Base-by-base conservation (phyloP, 2,329 filamentous ascomycete species). In the Talaromyces verruculosus region DNA sequence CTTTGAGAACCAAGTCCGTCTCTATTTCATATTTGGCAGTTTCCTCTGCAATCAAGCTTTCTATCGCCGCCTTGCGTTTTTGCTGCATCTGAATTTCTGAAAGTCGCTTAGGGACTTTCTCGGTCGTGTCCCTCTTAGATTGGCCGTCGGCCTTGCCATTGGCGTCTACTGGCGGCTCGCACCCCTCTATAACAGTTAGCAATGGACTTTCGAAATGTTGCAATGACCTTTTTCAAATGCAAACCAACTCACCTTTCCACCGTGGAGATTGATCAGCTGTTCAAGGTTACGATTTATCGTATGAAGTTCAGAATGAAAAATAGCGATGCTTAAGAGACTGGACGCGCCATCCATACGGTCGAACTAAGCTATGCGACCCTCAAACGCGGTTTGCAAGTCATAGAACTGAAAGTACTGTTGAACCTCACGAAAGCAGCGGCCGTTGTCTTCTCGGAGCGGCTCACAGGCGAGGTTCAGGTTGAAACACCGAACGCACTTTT, bases 71-170 rank as follows among this genome's bases (percentile, higher is more conserved):
- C 33, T 33, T 33, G 33, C 80, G 76, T 67, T 83, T 80, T 13
- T 78, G 78, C 49, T 79, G 78, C 65, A 81, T 76, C 65, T 81
- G 78, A 30, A 78, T 69, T 51, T 80, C 76, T 25, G 72, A 78
- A 61, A 77, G 78, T 66, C 74, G 75, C 68, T 79, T 79, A 25
- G 76, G 33, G 8, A 5, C 33, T 33, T 33, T 33, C 33, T 81
- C 79, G 55, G 81, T 79, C 11, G 80, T 63, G 45, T 78, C 78
- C 8, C 76, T 75, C 22, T 76, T 74, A n/a, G 72, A 70, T 19
- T 63, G 51, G 19, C 22, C 2, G 33, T 33, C 33, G 8, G 33
- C 33, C 33, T 2, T 10, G 33, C 33, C 28, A 37, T 47, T 30
- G 3, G 37, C 28, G 8, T 76, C 78, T 30, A 51, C 25, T 30